A percentile compares a stretch with the other conserved stretches of the same genome.
phyloP scores from a whole-genome alignment of 2,329 filamentous ascomycete species.

The Lasiodiplodia gonubiensis region DNA sequence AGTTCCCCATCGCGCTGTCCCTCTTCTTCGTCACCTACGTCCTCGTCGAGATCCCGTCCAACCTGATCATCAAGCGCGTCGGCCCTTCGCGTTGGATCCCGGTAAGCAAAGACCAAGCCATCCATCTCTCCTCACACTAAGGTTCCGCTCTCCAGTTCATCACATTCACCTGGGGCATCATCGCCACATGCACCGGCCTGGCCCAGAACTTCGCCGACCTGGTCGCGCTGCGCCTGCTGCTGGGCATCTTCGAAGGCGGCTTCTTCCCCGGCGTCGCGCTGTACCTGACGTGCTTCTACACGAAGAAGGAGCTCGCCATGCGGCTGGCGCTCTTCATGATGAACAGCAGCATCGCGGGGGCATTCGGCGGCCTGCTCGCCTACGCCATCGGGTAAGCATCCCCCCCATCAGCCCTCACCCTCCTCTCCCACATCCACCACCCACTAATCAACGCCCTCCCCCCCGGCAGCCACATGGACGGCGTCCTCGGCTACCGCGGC shows the following conservation, averaged over 20 bases:
- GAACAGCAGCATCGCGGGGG: slow-evolving; percentile 72
- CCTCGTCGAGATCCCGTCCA: slow-evolving; percentile 52
- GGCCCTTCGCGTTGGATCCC: slow-evolving; percentile 58
- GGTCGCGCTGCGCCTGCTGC: slow-evolving; percentile 70
- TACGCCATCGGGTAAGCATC: slow-evolving; percentile 54
- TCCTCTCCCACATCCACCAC: too few relatives aligned
- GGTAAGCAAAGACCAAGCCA: not conserved
- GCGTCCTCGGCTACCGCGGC: slow-evolving; percentile 65
- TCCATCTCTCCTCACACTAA: not conserved
- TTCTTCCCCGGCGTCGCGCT: slow-evolving; percentile 72
- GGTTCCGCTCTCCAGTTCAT: slow-evolving; percentile 57
- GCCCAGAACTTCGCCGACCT: slow-evolving; percentile 69
- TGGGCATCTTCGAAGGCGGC: slow-evolving; percentile 72
- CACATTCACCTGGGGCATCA: slow-evolving; percentile 63
- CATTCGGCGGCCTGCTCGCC: slow-evolving; percentile 73
- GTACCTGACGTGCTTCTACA: slow-evolving; percentile 79
- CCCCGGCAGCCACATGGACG: slow-evolving; percentile 77
- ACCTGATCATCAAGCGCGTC: slow-evolving; percentile 54
- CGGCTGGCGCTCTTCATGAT: slow-evolving; percentile 77
- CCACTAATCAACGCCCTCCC: too few relatives aligned
- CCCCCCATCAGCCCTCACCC: not conserved
- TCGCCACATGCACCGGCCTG: slow-evolving; percentile 73
- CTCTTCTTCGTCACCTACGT: slow-evolving; percentile 55
- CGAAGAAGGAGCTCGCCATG: slow-evolving; percentile 72
- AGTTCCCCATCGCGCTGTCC: slow-evolving; percentile 66